These are phyloP conservation scores for Globisporangium rhizosaccharum DNA, from an alignment of 352 stramenopile species.

Conservation along the genomic window DNA sequence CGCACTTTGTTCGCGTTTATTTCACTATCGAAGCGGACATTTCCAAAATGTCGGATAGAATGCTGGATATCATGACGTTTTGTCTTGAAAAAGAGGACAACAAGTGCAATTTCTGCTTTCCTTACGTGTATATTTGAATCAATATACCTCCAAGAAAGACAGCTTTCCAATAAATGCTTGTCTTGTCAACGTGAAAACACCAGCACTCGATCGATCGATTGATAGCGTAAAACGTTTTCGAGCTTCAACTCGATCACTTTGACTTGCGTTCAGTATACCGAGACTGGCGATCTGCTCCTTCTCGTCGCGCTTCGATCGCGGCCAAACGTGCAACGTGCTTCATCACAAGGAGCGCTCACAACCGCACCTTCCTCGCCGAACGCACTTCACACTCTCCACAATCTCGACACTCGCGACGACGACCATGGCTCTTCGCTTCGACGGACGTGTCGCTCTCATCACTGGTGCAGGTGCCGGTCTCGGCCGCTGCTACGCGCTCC, in stretches of 20 bases:
- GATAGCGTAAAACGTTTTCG: constrained; percentile 8
- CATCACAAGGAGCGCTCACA: constrained; percentile 1
- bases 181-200: not conserved
- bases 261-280: not conserved
- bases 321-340: not conserved
- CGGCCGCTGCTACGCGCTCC: constrained; percentile 66
- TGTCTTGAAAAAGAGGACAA: too few relatives aligned
- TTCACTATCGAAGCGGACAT: not conserved
- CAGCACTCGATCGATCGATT: not conserved
- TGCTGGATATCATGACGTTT: too few relatives aligned
- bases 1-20: too few relatives aligned
- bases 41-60: too few relatives aligned
- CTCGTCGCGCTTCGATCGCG: not conserved
- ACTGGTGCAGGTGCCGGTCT: constrained; percentile 72
- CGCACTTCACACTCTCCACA: constrained; percentile 7
- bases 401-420: not conserved
- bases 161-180: not conserved
- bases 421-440: constrained; percentile 58
- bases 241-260: not conserved
- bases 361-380: constrained; percentile 1
- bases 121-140: not conserved
- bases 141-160: not conserved
- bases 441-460: constrained; percentile 73
- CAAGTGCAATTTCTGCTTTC: not conserved
- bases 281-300: not conserved